phyloP scores from a whole-genome alignment of 805 yeast genomes.

The Myxozyma monticola region DNA sequence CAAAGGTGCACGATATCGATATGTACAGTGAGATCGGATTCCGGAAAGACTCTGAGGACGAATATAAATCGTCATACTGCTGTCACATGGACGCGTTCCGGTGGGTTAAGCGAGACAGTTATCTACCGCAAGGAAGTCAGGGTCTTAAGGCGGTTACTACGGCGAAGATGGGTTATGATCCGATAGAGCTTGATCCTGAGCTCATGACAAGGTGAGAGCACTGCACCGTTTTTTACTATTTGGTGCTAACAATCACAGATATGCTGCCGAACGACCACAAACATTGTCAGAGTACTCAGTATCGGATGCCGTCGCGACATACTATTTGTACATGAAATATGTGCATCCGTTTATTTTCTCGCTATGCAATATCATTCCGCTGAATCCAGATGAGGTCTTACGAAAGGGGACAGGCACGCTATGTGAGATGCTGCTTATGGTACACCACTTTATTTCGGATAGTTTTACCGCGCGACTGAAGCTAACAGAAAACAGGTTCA shows the following conservation, averaged over 20 bases:
- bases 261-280: slow-evolving; percentile 93
- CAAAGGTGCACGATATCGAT: slow-evolving; percentile 77
- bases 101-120: slow-evolving; percentile 98
- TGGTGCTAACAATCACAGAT: slow-evolving; percentile 36
- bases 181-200: slow-evolving; percentile 95
- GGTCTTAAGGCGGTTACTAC: slow-evolving; percentile 98
- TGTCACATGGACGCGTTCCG: slow-evolving; percentile 96
- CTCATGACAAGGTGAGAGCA: slow-evolving; percentile 74
- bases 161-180: slow-evolving; percentile 91
- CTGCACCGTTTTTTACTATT: not conserved
- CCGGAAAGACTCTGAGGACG: slow-evolving; percentile 83
- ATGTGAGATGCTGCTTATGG: slow-evolving; percentile 97
- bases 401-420: slow-evolving; percentile 98
- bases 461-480: too few relatives aligned
- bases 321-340: slow-evolving; percentile 90
- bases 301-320: slow-evolving; percentile 99
- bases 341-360: slow-evolving; percentile 97
- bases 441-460: slow-evolving; percentile 2
- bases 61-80: slow-evolving; percentile 88
- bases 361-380: slow-evolving; percentile 89
- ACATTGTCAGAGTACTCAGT: slow-evolving; percentile 93
- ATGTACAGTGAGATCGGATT: slow-evolving; percentile 95
- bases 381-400: slow-evolving; percentile 93
- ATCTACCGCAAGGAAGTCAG: slow-evolving; percentile 97
- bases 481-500: too few relatives aligned